phyloP scores from a whole-genome alignment of 345 rosid species.

The Punica granatum region DNA sequence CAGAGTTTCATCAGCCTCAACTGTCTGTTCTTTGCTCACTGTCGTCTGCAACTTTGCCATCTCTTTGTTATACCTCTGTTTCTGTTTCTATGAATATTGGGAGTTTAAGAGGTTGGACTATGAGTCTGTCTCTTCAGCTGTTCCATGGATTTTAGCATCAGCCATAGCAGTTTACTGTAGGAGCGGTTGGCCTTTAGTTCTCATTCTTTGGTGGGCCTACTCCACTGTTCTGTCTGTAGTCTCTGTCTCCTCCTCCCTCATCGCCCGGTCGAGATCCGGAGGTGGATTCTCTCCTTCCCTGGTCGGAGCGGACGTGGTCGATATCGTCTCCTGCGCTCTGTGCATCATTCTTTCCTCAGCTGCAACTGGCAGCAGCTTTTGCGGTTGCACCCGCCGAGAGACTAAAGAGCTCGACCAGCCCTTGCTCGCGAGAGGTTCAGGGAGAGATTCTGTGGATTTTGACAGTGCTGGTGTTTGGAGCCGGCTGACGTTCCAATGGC shows the following conservation, averaged over 20 bases:
- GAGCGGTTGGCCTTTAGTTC: slow-evolving; percentile 37
- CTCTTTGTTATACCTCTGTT: slow-evolving; percentile 22
- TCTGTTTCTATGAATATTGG: slow-evolving; percentile 30
- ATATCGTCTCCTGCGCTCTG: slow-evolving; percentile 35
- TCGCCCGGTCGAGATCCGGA: slow-evolving; percentile 16
- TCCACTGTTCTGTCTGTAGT: slow-evolving; percentile 20
- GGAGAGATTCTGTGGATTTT: slow-evolving; percentile 13
- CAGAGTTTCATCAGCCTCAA: not conserved
- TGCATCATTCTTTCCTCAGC: slow-evolving; percentile 25
- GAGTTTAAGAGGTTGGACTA: slow-evolving; percentile 4
- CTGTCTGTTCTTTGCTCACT: slow-evolving; percentile 2
- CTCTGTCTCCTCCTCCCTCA: slow-evolving; percentile 18
- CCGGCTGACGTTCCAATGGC: slow-evolving; percentile 43
- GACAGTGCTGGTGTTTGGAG: slow-evolving; percentile 40
- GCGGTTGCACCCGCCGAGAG: slow-evolving; percentile 4
- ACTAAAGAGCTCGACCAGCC: slow-evolving; percentile 24
- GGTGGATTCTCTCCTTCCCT: slow-evolving; percentile 15
- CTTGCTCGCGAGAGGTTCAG: slow-evolving; percentile 22
- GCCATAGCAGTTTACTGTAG: slow-evolving; percentile 19
- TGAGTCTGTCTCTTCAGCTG: slow-evolving; percentile 13
- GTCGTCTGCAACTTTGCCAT: slow-evolving; percentile 24
- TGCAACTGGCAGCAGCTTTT: slow-evolving; percentile 11
- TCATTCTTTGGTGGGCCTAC: slow-evolving; percentile 47
- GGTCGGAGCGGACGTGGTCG: slow-evolving; percentile 25
- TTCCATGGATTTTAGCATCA: slow-evolving; percentile 39